Evolutionary conservation across 805 yeast genomes (phyloP), one percentile per base, ranked within the genome.

Genomic region (Pichia heedii): DNA sequence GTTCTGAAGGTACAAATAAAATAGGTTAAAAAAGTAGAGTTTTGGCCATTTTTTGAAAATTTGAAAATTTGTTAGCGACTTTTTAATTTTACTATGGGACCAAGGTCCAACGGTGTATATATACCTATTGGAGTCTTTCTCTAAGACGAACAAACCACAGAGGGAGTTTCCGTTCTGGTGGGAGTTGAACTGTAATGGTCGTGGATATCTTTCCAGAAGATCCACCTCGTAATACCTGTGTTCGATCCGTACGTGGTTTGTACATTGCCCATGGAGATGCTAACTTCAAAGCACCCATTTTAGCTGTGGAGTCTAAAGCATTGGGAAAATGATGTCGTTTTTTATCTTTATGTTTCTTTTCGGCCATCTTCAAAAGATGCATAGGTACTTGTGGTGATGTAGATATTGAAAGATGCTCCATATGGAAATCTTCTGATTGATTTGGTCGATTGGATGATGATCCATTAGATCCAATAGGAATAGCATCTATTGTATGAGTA

Each of bases 301-400:
- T 15, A 29, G 9, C 13, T 3, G 15, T 13, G 7, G 32, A 15
- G 13, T 29, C 32, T 12, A 29, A 3, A 10, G 32, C 32, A 15
- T 29, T 29, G 32, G 32, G 32, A 2, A 29, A 16, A 7, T 29
- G 32, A 6, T 29, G 9, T 12, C 18, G 12, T 29, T 29, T 29
- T 6, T 16, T n/a, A 15, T 29, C 32, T 15, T 29, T 29, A 15
- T 29, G 32, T 15, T 29, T 62, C 58, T 57, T 67, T 55, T 72
- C 85, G 45, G 70, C 84, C 52, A 74, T 58, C 52, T 73, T 68
- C 33, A 80, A 59, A 16, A 80, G 63, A 37, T 76, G 76, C 29
- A 74, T 74, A 0, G 87, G 87, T 3, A 81, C 79, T 51, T 81
- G 84, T 1, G 87, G 87, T 2, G 85, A 79, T 5, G 77, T 78